Evolutionary conservation across 805 yeast species (phyloP).

Genomic region (Ogataea saltuana): DNA sequence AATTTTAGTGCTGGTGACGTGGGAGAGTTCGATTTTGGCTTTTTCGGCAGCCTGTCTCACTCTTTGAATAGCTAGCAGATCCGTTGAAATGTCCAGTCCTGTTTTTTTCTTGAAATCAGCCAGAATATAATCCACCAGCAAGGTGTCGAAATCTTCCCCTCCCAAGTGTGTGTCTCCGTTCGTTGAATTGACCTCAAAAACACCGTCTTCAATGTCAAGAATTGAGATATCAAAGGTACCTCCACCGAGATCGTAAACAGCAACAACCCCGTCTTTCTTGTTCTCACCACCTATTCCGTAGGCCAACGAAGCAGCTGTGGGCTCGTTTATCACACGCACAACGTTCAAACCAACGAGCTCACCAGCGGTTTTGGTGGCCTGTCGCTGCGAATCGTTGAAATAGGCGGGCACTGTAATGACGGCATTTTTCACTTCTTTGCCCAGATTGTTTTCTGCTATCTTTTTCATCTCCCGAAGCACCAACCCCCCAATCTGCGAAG

Average conservation of each 20-base stretch:
- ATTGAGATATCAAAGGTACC: conserved; percentile 97
- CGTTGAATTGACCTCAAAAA: conserved; percentile 92
- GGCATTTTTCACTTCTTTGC: conserved; percentile 80
- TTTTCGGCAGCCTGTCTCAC: conserved; percentile 86
- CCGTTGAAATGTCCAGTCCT: conserved; percentile 59
- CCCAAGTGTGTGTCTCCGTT: conserved; percentile 93
- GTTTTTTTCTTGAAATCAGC: conserved; percentile 74
- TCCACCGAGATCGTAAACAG: conserved; percentile 96
- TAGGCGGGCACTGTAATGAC: conserved; percentile 90
- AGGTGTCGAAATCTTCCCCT: conserved; percentile 87
- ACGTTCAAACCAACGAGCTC: conserved; percentile 91
- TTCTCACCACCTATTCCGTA: conserved; percentile 69
- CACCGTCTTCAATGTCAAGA: conserved; percentile 95
- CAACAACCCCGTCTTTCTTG: conserved; percentile 69
- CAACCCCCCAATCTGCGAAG: conserved; percentile 94
- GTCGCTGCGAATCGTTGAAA: conserved; percentile 86
- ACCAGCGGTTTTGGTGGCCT: conserved; percentile 94
- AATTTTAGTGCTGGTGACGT: conserved; percentile 68
- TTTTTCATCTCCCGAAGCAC: conserved; percentile 92
- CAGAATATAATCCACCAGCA: conserved; percentile 77
- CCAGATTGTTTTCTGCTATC: conserved; percentile 83
- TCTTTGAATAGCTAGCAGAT: conserved; percentile 80
- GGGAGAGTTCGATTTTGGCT: conserved; percentile 85
- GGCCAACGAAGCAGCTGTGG: conserved; percentile 90
- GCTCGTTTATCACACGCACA: conserved; percentile 82